Evolutionary conservation across 441 rosid genomes (phyloP).

Genomic region (Theobroma grandiflorum): DNA sequence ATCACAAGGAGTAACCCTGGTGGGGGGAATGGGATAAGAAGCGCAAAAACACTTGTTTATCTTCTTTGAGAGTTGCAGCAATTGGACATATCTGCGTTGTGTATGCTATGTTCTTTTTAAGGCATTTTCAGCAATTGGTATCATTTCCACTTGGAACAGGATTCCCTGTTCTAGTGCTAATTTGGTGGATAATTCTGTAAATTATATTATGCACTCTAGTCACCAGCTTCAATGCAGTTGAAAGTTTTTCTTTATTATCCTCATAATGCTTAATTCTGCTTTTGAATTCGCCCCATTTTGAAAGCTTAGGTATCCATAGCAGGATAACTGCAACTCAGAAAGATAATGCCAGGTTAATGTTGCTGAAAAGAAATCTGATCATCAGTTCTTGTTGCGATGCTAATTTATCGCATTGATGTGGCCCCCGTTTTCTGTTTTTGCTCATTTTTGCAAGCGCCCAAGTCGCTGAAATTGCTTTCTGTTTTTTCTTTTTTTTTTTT

Average conservation of each 20-base stretch:
- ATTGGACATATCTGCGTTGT: slow-evolving; percentile 27
- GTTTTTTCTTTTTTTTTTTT: neutral
- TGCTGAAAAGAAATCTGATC: neutral
- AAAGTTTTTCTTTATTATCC: slow-evolving; percentile 26
- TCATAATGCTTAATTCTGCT: slow-evolving; percentile 9
- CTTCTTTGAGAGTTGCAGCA: slow-evolving; percentile 19
- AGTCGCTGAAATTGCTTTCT: neutral
- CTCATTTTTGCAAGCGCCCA: neutral
- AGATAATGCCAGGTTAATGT: neutral
- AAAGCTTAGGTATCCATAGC: neutral
- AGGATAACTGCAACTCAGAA: neutral
- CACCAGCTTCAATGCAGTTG: slow-evolving; percentile 33
- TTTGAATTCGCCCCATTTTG: slow-evolving; percentile 6
- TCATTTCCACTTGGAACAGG: slow-evolving; percentile 38
- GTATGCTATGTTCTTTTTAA: slow-evolving; percentile 28
- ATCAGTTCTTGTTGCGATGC: neutral
- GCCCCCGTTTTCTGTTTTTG: neutral
- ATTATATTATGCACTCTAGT: slow-evolving; percentile 30
- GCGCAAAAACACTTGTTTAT: neutral
- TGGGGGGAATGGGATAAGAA: slow-evolving; percentile 3
- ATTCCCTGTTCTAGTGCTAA: slow-evolving; percentile 35
- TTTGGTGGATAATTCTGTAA: slow-evolving; percentile 46
- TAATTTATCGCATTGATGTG: neutral
- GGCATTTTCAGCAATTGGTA: slow-evolving; percentile 26
- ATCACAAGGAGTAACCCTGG: slow-evolving; percentile 34